These are phyloP conservation scores for Alopecurus myosuroides DNA, from an alignment of 176 grass and related monocot species.

Conservation along the genomic window DNA sequence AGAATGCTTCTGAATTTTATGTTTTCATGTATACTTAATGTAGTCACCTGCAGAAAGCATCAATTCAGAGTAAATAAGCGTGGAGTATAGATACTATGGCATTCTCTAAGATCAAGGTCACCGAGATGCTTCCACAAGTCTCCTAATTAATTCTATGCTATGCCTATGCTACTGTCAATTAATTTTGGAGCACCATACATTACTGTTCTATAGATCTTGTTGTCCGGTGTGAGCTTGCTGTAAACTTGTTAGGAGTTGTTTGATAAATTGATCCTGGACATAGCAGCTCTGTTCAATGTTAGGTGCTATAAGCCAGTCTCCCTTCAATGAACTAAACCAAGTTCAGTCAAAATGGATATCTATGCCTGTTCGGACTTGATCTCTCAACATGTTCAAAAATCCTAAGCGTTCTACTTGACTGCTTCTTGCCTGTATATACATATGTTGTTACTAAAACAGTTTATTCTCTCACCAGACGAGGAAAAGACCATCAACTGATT, in stretches of 20 bases:
- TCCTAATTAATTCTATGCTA: background rate
- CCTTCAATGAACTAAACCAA: background rate
- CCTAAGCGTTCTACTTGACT: background rate
- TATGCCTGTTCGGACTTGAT: background rate
- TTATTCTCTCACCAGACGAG: constrained; percentile 48
- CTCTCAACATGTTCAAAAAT: background rate
- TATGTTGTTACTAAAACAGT: background rate
- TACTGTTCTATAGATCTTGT: background rate
- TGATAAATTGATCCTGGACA: background rate
- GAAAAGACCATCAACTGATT: constrained; percentile 80
- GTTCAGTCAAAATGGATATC: background rate
- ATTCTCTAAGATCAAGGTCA: background rate
- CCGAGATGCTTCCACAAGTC: background rate
- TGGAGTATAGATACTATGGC: background rate
- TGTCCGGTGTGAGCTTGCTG: background rate
- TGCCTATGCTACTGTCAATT: background rate
- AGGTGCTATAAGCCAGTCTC: background rate
- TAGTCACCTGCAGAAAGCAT: background rate
- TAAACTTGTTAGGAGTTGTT: background rate
- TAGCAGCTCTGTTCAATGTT: background rate
- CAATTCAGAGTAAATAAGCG: background rate
- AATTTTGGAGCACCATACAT: background rate
- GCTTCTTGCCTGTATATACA: background rate
- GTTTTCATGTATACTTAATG: background rate
- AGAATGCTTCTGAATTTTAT: background rate